Conservation (phyloP, 768 basidiomycete species). For the Tylopilus vinaceipallidus region DNA sequence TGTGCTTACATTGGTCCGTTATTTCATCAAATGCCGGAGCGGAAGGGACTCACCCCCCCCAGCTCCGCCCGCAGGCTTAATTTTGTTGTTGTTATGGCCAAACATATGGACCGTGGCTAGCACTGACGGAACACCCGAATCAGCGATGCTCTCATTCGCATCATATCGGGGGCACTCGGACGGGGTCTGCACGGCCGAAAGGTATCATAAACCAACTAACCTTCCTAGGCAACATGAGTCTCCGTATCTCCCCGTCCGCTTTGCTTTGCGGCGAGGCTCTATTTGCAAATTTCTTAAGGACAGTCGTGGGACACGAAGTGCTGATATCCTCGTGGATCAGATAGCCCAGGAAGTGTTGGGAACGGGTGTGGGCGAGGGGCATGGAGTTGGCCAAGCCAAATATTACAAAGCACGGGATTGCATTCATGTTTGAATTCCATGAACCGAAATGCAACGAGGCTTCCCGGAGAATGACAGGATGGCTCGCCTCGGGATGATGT, state of each 20-base stretch:
- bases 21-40: slow-evolving; percentile 48
- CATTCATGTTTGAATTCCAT: slow-evolving; percentile 47
- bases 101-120: slow-evolving; percentile 7
- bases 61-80: slow-evolving; percentile 16
- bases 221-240: slow-evolving; percentile 42
- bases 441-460: slow-evolving; percentile 51
- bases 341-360: slow-evolving; percentile 29
- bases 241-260: slow-evolving; percentile 57
- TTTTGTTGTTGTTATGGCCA: slow-evolving; percentile 19
- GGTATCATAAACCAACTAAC: slow-evolving; percentile 37
- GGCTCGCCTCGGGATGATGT: slow-evolving; percentile 34
- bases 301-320: slow-evolving; percentile 32
- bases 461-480: slow-evolving; percentile 43
- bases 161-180: slow-evolving; percentile 27
- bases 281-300: slow-evolving; percentile 34
- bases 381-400: slow-evolving; percentile 18
- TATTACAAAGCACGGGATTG: slow-evolving; percentile 31
- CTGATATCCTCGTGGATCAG: slow-evolving; percentile 37
- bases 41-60: background rate
- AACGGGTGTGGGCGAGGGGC: slow-evolving; percentile 32
- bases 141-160: slow-evolving; percentile 6
- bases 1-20: slow-evolving; percentile 54
- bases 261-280: slow-evolving; percentile 34
- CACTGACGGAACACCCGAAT: slow-evolving; percentile 11
- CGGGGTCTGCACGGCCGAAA: slow-evolving; percentile 21